phyloP scores from a whole-genome alignment of 1,284 basidiomycete species.

The Xerocomus minutiporus region DNA sequence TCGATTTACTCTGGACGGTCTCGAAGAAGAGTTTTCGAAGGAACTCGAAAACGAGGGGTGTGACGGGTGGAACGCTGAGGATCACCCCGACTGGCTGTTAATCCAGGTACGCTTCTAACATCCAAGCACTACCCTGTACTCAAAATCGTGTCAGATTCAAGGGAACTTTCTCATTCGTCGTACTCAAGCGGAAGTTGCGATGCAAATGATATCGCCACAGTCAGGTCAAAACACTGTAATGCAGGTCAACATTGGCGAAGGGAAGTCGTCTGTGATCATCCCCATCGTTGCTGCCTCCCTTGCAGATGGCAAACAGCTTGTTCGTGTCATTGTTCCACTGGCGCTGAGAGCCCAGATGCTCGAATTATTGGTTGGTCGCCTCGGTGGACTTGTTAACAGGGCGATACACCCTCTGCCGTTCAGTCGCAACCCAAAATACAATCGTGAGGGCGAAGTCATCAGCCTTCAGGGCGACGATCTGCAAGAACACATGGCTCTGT shows the following conservation, averaged over 20 bases:
- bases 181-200: constrained; percentile 38
- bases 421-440: neutral
- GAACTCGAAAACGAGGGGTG: neutral
- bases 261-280: neutral
- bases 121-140: too few relatives aligned
- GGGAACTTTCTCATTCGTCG: constrained; percentile 38
- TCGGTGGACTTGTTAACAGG: neutral
- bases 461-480: too few relatives aligned
- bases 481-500: neutral
- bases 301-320: too few relatives aligned
- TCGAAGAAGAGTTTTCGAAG: neutral
- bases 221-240: constrained; percentile 34
- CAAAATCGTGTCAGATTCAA: constrained; percentile 34
- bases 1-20: neutral
- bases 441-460: too few relatives aligned
- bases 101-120: neutral
- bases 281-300: neutral
- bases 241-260: neutral
- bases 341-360: neutral
- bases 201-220: constrained; percentile 43
- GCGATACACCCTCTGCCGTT: neutral
- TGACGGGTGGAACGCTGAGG: neutral
- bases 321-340: too few relatives aligned
- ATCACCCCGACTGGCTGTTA: neutral
- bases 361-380: neutral